phyloP scores from a whole-genome alignment of 108 stramenopile species.

The Phaeodactylum tricornutum region DNA sequence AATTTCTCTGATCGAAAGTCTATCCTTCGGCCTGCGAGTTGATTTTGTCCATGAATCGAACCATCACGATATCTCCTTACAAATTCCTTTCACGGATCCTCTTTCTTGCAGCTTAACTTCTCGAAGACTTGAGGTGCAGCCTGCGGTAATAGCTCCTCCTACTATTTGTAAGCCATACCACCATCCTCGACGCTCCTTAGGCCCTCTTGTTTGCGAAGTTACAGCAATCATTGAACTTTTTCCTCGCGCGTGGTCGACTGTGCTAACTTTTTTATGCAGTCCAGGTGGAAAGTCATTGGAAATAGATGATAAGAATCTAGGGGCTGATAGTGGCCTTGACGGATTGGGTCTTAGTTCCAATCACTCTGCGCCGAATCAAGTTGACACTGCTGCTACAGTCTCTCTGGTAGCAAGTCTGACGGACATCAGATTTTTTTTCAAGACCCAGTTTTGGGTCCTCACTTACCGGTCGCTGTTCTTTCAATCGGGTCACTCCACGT shows the following conservation, averaged over 20 bases:
- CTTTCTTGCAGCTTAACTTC: conserved; percentile 27
- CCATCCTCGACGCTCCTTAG: conserved; percentile 21
- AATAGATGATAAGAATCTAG: no score
- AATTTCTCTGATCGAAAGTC: conserved; percentile 38
- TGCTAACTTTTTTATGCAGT: conserved; percentile 19
- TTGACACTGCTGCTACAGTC: conserved; percentile 24
- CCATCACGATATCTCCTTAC: conserved; percentile 38
- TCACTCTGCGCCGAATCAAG: no score
- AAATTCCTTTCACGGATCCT: conserved; percentile 36
- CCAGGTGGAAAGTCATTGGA: no score
- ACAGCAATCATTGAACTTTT: conserved; percentile 58
- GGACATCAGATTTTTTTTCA: conserved; percentile 49
- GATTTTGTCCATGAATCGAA: conserved; percentile 44
- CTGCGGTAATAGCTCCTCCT: conserved; percentile 35
- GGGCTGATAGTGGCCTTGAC: no score
- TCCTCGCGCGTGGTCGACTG: conserved; percentile 14
- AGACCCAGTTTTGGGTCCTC: conserved; percentile 73
- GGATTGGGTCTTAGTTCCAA: no score
- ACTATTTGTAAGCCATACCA: conserved; percentile 46
- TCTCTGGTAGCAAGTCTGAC: conserved; percentile 33
- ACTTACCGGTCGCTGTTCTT: conserved; percentile 33
- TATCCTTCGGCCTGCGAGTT: conserved; percentile 59
- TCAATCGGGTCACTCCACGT: conserved; percentile 36
- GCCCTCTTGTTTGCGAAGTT: conserved; percentile 41
- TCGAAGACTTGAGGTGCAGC: conserved; percentile 33